Evolutionary conservation across 225 moss, liverwort and hornwort species (phyloP), one percentile per base, ranked within the genome.

Genomic region (Sphagnum tenellum): DNA sequence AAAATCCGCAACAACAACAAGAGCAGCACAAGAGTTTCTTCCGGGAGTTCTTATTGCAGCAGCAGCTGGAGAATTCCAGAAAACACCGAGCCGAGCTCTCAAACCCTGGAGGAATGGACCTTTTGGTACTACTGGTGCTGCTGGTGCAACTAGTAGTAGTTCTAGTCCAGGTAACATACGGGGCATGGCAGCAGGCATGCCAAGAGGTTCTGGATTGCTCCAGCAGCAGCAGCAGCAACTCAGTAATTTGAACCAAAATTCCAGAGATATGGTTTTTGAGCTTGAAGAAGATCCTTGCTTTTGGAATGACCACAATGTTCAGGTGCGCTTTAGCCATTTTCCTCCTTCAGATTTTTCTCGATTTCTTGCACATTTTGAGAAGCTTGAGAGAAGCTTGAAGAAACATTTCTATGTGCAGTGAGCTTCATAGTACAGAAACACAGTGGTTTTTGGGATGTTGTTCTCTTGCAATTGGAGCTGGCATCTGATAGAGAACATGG

Each of bases 261-360:
- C 29, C 29, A 29, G 29, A 29, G 29, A 29, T 29, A 29, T 29
- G 44, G 64, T 76, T 8, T 90, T 82, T 60, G 88, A 90, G 48
- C 76, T 94, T 46, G 69, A 88, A 73, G 88, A 83, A 69, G 75
- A 94, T 70, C 61, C 76, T 4, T 79, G 74, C 6, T 94, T 88
- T 67, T 94, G 90, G 93, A 69, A 75, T 52, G 88, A 94, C 46
- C 90, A 94, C 74, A 94, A 90, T 55, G 88, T 94, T 13, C 90
- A 94, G 86, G 91, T 93, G 53, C 45, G 70, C 60, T 48, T 53
- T 47, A 5, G 46, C 45, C 55, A 5, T 29, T 11, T 13, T 46
- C 46, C 48, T 3, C 11, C 13, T 10, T 47, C 10, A 60, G 8
- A 14, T 4, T n/a, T 8, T 6, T 46, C 56, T 44, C 7, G 8